Conservation (phyloP, 2,329 filamentous ascomycete genomes). For the Botrytis sinoallii region DNA sequence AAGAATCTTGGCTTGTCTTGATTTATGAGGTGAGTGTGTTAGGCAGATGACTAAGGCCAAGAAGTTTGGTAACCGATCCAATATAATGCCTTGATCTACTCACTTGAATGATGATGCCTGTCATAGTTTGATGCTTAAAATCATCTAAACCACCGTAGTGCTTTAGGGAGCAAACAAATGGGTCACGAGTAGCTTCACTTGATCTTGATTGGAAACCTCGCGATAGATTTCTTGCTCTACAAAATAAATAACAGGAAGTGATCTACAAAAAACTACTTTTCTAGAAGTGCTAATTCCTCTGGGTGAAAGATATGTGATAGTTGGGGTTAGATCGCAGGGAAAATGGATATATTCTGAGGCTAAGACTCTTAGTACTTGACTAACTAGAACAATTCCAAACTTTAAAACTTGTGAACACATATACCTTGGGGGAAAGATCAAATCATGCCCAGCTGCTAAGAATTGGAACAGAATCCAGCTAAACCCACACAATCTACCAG, state of each 20-base stretch:
- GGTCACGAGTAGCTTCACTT: background rate
- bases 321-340: background rate
- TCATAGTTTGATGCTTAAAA: background rate
- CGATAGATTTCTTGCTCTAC: background rate
- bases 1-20: background rate
- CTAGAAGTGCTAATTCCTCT: background rate
- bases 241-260: background rate
- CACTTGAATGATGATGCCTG: background rate
- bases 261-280: background rate
- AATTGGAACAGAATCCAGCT: background rate
- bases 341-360: background rate
- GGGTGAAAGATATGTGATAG: background rate
- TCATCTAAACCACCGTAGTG: background rate
- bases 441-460: background rate
- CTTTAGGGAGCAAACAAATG: background rate
- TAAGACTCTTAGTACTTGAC: background rate
- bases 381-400: background rate
- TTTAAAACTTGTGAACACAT: background rate
- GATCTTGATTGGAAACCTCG: background rate
- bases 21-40: background rate
- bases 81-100: background rate
- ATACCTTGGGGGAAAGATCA: background rate
- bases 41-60: background rate
- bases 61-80: background rate
- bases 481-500: background rate